These are phyloP conservation scores for Microbotryum scabiosae DNA, from an alignment of 1,284 basidiomycete species.

Conservation along the genomic window DNA sequence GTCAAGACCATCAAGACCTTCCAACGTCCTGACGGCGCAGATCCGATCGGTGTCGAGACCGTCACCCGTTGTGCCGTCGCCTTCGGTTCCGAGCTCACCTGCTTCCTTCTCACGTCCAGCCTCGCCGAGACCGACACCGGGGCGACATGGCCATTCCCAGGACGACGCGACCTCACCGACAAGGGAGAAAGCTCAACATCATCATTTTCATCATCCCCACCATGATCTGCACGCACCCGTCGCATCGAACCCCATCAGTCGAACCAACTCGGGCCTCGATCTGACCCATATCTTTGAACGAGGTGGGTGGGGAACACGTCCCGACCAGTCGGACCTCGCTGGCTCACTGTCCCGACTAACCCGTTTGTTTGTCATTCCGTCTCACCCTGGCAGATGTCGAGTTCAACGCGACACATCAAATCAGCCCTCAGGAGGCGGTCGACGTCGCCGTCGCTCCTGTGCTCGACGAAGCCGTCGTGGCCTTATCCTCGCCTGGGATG, in stretches of 20 bases:
- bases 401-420: conserved; percentile 25
- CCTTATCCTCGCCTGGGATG: conserved; percentile 13
- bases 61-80: conserved; percentile 1
- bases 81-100: conserved; percentile 3
- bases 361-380: background rate
- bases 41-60: background rate
- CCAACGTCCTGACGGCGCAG: background rate
- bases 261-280: conserved; percentile 11
- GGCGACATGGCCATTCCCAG: background rate
- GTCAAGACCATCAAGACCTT: background rate
- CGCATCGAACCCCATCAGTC: background rate
- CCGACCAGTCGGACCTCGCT: background rate
- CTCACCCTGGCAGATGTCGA: conserved; percentile 23
- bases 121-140: background rate
- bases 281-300: conserved; percentile 31
- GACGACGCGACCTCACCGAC: background rate
- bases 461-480: conserved; percentile 25
- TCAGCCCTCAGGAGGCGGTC: conserved; percentile 29
- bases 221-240: background rate
- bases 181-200: background rate
- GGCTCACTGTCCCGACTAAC: background rate
- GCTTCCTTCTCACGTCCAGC: conserved; percentile 6
- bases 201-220: background rate
- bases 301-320: conserved; percentile 12
- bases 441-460: conserved; percentile 32